Conservation (phyloP, 2,329 filamentous ascomycete genomes). For the Stachybotrys echinatus region DNA sequence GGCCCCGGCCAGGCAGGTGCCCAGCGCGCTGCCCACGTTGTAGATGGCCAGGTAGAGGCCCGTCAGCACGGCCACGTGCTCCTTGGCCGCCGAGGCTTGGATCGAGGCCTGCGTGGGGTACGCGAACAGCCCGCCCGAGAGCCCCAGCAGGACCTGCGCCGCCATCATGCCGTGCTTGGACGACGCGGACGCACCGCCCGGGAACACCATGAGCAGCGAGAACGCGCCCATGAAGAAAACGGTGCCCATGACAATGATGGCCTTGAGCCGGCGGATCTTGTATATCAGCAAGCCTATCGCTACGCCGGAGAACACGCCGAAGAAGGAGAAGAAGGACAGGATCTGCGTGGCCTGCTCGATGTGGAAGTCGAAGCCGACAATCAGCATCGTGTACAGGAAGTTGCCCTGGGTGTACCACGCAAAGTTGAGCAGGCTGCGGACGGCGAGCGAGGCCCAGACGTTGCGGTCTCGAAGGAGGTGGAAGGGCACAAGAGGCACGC, state of each 20-base stretch:
- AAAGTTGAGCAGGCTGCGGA: constrained; percentile 43
- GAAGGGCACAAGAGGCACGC: constrained; percentile 51
- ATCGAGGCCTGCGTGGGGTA: constrained; percentile 35
- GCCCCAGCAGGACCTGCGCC: constrained; percentile 50
- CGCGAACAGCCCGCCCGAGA: constrained; percentile 53
- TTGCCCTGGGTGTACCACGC: constrained; percentile 55
- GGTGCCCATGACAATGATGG: constrained; percentile 53
- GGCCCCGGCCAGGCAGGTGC: constrained; percentile 32
- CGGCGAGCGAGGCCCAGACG: constrained; percentile 55
- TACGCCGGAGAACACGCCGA: constrained; percentile 49
- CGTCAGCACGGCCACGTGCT: constrained; percentile 32
- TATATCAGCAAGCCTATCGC: constrained; percentile 46
- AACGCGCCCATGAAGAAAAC: constrained; percentile 51
- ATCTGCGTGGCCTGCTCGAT: constrained; percentile 51
- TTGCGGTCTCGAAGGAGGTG: constrained; percentile 52
- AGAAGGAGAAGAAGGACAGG: constrained; percentile 46
- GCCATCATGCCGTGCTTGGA: constrained; percentile 47
- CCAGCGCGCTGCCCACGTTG: constrained; percentile 35
- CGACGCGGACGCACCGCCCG: constrained; percentile 37
- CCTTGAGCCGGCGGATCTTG: constrained; percentile 48
- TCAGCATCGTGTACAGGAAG: constrained; percentile 54
- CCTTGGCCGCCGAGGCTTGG: constrained; percentile 29
- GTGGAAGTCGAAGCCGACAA: constrained; percentile 53
- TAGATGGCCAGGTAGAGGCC: constrained; percentile 34
- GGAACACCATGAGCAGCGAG: constrained; percentile 48